Percentiles rank a stretch among this genome's conserved stretches.
These are phyloP conservation scores for Saccharomyces hybrid DNA, from an alignment of 1,139 yeast genomes.

Conservation along the genomic window DNA sequence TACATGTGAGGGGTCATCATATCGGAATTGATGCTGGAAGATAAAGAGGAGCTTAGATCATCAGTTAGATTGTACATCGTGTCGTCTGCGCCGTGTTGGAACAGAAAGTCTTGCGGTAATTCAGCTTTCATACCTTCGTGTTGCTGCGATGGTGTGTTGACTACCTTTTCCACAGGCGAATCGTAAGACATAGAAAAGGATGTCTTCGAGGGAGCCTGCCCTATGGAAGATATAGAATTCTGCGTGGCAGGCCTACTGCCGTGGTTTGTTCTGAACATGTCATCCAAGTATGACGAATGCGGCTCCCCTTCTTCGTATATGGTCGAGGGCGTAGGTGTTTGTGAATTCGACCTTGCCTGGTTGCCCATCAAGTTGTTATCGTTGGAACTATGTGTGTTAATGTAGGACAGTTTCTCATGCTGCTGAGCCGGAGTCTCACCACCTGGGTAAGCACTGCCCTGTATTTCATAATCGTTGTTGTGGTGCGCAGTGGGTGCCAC, in stretches of 20 bases:
- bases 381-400: constrained; percentile 7
- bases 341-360: neutral
- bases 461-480: constrained; percentile 1
- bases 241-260: neutral
- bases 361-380: neutral
- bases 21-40: constrained; percentile 26
- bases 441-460: constrained; percentile 11
- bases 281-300: constrained; percentile 19
- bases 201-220: neutral
- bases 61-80: constrained; percentile 19
- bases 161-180: neutral
- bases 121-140: neutral
- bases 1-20: constrained; percentile 17
- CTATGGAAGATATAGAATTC: neutral
- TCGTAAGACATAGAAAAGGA: neutral
- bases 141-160: neutral
- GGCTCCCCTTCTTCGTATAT: constrained; percentile 1
- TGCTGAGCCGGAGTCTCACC: constrained; percentile 22
- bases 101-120: constrained; percentile 2
- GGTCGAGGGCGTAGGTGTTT: neutral
- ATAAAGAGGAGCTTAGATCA: constrained; percentile 26
- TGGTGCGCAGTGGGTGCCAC: neutral
- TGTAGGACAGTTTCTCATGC: constrained; percentile 19
- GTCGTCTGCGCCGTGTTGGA: constrained; percentile 11
- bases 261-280: constrained; percentile 13